phyloP scores from a whole-genome alignment of 768 basidiomycete genomes.

The Trichaptum fuscoviolaceum region DNA sequence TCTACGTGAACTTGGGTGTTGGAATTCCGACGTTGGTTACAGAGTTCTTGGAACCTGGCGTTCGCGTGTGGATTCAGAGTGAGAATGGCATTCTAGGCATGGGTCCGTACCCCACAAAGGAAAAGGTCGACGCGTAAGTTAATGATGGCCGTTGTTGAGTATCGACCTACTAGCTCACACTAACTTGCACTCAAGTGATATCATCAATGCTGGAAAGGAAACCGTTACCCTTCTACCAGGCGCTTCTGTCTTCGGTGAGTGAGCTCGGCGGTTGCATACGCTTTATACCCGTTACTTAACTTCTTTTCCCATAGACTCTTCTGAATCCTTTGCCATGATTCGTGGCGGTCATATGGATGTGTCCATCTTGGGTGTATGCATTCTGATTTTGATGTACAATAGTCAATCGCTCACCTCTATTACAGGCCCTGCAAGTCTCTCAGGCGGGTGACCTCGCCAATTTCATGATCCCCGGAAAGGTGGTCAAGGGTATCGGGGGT shows the following conservation, averaged over 20 bases:
- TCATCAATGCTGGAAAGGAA: slow-evolving; percentile 94
- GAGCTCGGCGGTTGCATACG: not conserved
- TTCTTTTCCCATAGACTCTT: slow-evolving; percentile 52
- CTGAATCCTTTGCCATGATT: slow-evolving; percentile 96
- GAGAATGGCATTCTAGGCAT: slow-evolving; percentile 88
- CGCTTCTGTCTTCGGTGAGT: slow-evolving; percentile 81
- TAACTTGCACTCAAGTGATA: slow-evolving; percentile 46
- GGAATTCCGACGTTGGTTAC: slow-evolving; percentile 90
- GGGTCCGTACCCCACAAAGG: slow-evolving; percentile 84
- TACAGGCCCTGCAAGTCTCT: slow-evolving; percentile 91
- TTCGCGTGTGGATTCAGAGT: slow-evolving; percentile 85
- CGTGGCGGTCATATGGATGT: slow-evolving; percentile 94
- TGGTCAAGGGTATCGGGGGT: slow-evolving; percentile 91
- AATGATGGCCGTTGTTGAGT: slow-evolving; percentile 5
- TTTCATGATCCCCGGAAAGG: slow-evolving; percentile 97
- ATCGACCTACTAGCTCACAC: not conserved
- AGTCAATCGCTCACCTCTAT: slow-evolving; percentile 5
- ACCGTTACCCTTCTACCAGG: slow-evolving; percentile 90
- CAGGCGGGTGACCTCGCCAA: slow-evolving; percentile 92
- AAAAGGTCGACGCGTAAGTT: slow-evolving; percentile 75
- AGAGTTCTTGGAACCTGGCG: slow-evolving; percentile 64
- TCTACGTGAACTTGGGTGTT: slow-evolving; percentile 84
- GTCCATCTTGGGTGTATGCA: slow-evolving; percentile 81
- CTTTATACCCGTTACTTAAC: not conserved
- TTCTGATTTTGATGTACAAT: slow-evolving; percentile 5